Evolutionary conservation across 345 rosid species (phyloP).

Genomic region (Microcos paniculata): DNA sequence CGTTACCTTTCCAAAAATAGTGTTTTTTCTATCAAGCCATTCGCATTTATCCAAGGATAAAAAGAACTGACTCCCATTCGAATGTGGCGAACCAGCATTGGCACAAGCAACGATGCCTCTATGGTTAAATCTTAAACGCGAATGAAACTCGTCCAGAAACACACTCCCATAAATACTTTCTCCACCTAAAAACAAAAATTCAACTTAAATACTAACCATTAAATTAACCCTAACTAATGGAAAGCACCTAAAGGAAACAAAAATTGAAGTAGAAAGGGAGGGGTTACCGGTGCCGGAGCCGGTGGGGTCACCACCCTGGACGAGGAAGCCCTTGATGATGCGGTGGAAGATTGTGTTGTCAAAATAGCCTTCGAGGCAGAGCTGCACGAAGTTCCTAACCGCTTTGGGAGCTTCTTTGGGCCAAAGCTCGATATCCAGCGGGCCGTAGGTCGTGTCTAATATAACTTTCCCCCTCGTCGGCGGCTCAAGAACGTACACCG

Average conservation of each 20-base stretch:
- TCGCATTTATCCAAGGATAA: slow-evolving; percentile 87
- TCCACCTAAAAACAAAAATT: slow-evolving; percentile 49
- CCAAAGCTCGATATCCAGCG: slow-evolving; percentile 91
- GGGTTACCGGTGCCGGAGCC: slow-evolving; percentile 77
- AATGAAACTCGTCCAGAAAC: slow-evolving; percentile 82
- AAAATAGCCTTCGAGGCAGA: slow-evolving; percentile 90
- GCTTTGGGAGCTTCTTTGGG: slow-evolving; percentile 95
- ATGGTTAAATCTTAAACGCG: slow-evolving; percentile 86
- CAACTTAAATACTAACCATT: not conserved
- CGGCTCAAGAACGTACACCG: slow-evolving; percentile 85
- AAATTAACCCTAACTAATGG: not conserved
- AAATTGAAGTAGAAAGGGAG: not conserved
- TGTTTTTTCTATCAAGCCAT: slow-evolving; percentile 82
- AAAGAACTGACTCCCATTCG: slow-evolving; percentile 96
- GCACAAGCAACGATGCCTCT: slow-evolving; percentile 94
- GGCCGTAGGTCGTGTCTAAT: slow-evolving; percentile 79
- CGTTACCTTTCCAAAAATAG: slow-evolving; percentile 87
- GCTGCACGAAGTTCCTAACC: slow-evolving; percentile 87
- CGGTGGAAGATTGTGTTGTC: slow-evolving; percentile 90
- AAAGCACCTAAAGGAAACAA: not conserved
- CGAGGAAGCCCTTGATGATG: slow-evolving; percentile 80
- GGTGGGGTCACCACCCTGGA: slow-evolving; percentile 92
- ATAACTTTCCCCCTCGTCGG: slow-evolving; percentile 93
- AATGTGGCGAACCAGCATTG: slow-evolving; percentile 72
- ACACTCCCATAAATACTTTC: slow-evolving; percentile 77